These are phyloP conservation scores for Gamarada debralockiae DNA, from an alignment of 495 filamentous ascomycete genomes.

Conservation along the genomic window DNA sequence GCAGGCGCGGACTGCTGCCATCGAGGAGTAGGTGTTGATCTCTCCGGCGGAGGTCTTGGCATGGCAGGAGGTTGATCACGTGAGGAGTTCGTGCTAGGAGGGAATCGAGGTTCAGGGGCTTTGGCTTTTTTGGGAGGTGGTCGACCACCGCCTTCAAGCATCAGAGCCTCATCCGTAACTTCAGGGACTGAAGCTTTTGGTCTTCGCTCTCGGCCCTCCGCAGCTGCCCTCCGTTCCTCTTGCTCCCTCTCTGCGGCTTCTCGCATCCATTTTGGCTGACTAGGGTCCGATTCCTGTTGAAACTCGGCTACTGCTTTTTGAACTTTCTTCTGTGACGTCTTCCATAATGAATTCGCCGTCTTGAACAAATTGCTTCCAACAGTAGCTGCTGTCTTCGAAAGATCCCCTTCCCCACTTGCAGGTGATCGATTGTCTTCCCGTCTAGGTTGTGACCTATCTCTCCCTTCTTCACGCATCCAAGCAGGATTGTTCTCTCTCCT, in stretches of 20 bases:
- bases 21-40: slow-evolving; percentile 26
- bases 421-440: slow-evolving; percentile 53
- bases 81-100: slow-evolving; percentile 9
- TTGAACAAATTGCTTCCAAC: slow-evolving; percentile 84
- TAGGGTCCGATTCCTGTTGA: slow-evolving; percentile 70
- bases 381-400: slow-evolving; percentile 75
- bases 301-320: slow-evolving; percentile 91
- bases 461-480: slow-evolving; percentile 30
- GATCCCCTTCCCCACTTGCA: slow-evolving; percentile 61
- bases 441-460: slow-evolving; percentile 35
- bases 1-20: slow-evolving; percentile 21
- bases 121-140: slow-evolving; percentile 32
- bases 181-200: slow-evolving; percentile 14
- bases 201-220: slow-evolving; percentile 8
- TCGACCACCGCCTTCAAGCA: slow-evolving; percentile 69
- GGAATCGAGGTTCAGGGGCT: slow-evolving; percentile 18
- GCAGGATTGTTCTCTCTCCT: slow-evolving; percentile 35
- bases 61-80: slow-evolving; percentile 19
- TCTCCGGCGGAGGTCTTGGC: slow-evolving; percentile 15
- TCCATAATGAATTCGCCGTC: slow-evolving; percentile 93
- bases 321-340: slow-evolving; percentile 88
- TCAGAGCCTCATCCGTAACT: slow-evolving; percentile 85
- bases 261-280: slow-evolving; percentile 93
- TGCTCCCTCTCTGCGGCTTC: slow-evolving; percentile 20
- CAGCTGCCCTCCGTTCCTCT: slow-evolving; percentile 14